These are phyloP conservation scores for Phaffomyces thermotolerans DNA, from an alignment of 805 yeast genomes.

Conservation along the genomic window DNA sequence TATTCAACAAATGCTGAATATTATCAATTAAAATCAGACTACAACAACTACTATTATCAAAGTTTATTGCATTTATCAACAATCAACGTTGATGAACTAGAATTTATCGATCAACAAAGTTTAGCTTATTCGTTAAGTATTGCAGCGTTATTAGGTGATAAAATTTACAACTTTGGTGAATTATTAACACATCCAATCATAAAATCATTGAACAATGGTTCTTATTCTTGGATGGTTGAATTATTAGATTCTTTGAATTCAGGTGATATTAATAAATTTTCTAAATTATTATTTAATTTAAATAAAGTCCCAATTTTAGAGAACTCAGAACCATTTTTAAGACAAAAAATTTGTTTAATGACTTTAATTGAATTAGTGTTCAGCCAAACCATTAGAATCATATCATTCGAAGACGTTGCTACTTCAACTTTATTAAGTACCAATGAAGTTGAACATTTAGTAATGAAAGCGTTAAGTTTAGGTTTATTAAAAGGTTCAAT, in stretches of 20 bases:
- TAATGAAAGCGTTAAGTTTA: conserved; percentile 84
- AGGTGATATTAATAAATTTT: conserved; percentile 69
- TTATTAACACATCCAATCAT: conserved; percentile 77
- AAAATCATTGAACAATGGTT: conserved; percentile 37
- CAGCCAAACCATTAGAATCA: conserved; percentile 64
- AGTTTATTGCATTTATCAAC: conserved; percentile 80
- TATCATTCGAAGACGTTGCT: conserved; percentile 69
- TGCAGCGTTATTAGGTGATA: conserved; percentile 86
- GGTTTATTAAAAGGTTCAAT: conserved; percentile 83
- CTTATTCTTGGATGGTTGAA: conserved; percentile 60
- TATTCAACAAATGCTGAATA: conserved; percentile 75
- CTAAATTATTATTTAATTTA: conserved; percentile 37
- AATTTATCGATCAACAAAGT: conserved; percentile 34
- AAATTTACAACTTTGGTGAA: conserved; percentile 93
- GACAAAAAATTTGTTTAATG: conserved; percentile 89
- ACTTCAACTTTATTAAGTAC: conserved; percentile 55
- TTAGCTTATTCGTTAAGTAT: conserved; percentile 72
- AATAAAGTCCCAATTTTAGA: conserved; percentile 49
- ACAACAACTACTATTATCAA: conserved; percentile 73
- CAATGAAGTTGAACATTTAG: conserved; percentile 75
- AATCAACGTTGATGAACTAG: conserved; percentile 39
- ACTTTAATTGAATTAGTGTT: conserved; percentile 85
- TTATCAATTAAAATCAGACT: conserved; percentile 69
- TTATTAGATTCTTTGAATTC: conserved; percentile 64
- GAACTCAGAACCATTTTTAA: conserved; percentile 55